These are phyloP conservation scores for Sedum album DNA, from an alignment of 164 flowering plant species.

Conservation along the genomic window DNA sequence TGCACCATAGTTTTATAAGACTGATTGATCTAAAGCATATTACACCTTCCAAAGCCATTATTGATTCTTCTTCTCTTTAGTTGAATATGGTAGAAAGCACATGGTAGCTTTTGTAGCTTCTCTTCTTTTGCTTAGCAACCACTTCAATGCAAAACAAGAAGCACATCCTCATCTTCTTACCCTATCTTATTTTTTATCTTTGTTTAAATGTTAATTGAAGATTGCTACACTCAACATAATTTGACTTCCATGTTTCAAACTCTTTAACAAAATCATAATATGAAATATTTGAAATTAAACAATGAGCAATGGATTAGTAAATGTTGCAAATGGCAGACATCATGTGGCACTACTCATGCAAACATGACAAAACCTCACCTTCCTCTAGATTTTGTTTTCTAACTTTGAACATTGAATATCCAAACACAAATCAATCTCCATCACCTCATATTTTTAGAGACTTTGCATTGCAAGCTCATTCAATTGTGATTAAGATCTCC, in stretches of 20 bases:
- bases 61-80: background rate
- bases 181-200: background rate
- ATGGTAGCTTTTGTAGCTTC: background rate
- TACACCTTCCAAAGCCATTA: background rate
- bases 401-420: background rate
- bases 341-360: constrained; percentile 5
- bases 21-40: background rate
- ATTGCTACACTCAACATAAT: background rate
- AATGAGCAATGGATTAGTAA: background rate
- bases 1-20: background rate
- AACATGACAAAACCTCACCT: background rate
- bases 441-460: background rate
- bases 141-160: background rate
- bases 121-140: background rate
- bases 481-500: background rate
- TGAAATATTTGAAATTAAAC: background rate
- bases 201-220: background rate
- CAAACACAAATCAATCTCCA: background rate
- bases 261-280: background rate
- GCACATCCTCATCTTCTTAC: background rate
- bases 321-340: background rate
- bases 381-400: background rate
- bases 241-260: background rate
- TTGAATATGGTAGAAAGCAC: constrained; percentile 5
- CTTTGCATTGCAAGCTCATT: background rate